Percentiles rank a stretch among this genome's conserved stretches.
Conservation (phyloP, 257 asterid species). For the Ophiorrhiza pumila region DNA sequence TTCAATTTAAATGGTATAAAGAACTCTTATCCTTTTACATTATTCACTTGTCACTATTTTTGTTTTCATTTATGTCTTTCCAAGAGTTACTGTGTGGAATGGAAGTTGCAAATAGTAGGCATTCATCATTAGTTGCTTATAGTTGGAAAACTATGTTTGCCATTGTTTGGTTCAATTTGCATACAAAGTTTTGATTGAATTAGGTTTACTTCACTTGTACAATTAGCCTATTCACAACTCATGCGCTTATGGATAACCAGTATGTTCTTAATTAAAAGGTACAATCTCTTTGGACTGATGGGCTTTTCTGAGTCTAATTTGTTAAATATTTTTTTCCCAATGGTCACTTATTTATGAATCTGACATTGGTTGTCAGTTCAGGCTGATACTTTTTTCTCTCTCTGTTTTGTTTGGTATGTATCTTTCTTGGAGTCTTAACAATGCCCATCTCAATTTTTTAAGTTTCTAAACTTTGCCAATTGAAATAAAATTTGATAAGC, state of each 20-base stretch:
- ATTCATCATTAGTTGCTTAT: background rate
- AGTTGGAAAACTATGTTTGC: background rate
- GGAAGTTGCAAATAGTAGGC: background rate
- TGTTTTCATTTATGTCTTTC: background rate
- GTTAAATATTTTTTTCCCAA: background rate
- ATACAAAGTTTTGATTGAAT: background rate
- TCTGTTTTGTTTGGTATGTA: no score
- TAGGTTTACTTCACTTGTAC: background rate
- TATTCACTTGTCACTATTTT: background rate
- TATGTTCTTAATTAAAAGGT: background rate
- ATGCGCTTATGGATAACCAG: background rate
- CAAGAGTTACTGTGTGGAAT: background rate
- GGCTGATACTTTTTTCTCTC: background rate
- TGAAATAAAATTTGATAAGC: background rate
- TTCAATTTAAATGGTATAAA: background rate
- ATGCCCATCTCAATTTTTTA: background rate
- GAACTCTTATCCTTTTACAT: background rate
- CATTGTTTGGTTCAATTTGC: background rate
- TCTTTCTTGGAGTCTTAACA: background rate
- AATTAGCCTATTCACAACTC: no score
- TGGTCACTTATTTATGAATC: background rate
- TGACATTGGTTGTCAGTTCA: background rate
- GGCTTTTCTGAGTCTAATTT: background rate
- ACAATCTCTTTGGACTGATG: background rate
- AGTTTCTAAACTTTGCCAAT: background rate